Percentiles rank a stretch among this genome's conserved stretches.
phyloP scores from a whole-genome alignment of 129 eudicot genomes.

The carrot (Daucus carota) region DNA sequence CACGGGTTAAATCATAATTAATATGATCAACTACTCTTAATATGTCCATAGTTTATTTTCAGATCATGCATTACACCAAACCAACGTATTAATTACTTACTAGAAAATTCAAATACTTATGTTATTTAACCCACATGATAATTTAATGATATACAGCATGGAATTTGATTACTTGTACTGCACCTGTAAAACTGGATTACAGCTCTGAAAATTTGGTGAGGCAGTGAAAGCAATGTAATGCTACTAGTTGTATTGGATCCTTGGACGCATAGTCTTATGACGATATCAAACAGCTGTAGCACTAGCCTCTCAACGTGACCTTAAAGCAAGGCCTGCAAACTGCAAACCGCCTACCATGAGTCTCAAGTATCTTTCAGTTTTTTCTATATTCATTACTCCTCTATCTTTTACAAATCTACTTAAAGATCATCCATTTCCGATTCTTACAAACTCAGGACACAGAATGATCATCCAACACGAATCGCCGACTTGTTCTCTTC shows the following conservation, averaged over 20 bases:
- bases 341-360: neutral
- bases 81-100: no score
- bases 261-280: slow-evolving; percentile 9
- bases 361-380: neutral
- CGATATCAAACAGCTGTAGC: neutral
- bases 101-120: no score
- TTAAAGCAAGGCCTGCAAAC: neutral
- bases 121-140: no score
- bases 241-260: slow-evolving; percentile 5
- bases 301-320: slow-evolving; percentile 10
- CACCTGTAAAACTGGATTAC: neutral
- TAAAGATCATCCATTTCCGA: slow-evolving; percentile 4
- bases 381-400: neutral
- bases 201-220: neutral
- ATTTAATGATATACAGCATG: no score
- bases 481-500: neutral
- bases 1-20: no score
- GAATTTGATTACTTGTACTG: slow-evolving; percentile 1
- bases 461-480: neutral
- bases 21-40: no score
- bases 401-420: no score
- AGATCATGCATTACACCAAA: no score
- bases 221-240: slow-evolving; percentile 1
- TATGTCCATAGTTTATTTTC: no score
- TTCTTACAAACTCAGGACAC: neutral